Percentiles rank a stretch among this genome's conserved stretches.
These are phyloP conservation scores for Blastocladiella emersonii DNA, from an alignment of 371 early-diverging fungal species.

Conservation along the genomic window DNA sequence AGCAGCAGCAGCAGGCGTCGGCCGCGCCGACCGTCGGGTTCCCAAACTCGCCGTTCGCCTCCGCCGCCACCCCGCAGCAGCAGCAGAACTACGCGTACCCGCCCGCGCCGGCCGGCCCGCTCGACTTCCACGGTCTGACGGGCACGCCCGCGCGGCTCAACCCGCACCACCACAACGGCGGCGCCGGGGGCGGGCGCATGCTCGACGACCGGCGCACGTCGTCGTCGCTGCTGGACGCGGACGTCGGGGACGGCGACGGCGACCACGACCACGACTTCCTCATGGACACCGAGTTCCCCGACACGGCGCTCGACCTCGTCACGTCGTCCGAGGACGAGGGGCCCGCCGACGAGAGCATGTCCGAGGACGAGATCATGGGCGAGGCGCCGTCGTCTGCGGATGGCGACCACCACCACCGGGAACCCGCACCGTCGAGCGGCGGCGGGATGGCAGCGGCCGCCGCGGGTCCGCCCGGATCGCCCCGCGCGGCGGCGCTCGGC, in stretches of 20 bases:
- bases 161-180: constrained; percentile 7
- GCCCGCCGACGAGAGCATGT: background rate
- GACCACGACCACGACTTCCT: constrained; percentile 13
- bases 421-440: too few relatives aligned
- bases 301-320: constrained; percentile 8
- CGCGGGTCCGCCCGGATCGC: too few relatives aligned
- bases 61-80: constrained; percentile 13
- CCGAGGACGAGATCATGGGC: background rate
- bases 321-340: constrained; percentile 15
- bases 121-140: constrained; percentile 2
- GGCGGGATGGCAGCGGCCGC: too few relatives aligned
- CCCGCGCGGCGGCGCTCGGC: constrained; percentile 1
- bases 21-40: constrained; percentile 9
- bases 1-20: constrained; percentile 12
- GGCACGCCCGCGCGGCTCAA: constrained; percentile 1
- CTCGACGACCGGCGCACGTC: background rate
- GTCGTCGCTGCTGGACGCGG: constrained; percentile 6
- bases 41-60: constrained; percentile 11
- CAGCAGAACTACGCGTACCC: constrained; percentile 15
- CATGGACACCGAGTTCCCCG: constrained; percentile 31
- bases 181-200: background rate
- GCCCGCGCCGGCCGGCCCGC: constrained; percentile 8
- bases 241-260: constrained; percentile 6
- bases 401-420: constrained; percentile 6
- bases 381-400: too few relatives aligned